Conservation (phyloP, 2,329 filamentous ascomycete genomes). For the Fusarium poae region DNA sequence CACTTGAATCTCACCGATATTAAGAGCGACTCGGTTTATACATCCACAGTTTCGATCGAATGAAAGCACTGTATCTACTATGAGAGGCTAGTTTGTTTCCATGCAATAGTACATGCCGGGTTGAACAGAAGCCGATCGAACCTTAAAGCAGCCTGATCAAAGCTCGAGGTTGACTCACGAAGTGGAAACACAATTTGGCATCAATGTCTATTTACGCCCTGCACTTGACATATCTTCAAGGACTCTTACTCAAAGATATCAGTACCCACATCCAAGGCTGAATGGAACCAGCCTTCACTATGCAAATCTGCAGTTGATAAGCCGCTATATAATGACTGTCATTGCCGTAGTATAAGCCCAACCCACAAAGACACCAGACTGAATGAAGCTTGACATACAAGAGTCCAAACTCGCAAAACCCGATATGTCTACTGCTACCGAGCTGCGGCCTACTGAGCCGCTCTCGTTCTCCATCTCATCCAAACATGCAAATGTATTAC, state of each 20-base stretch:
- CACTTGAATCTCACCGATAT: not conserved
- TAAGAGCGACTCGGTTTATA: not conserved
- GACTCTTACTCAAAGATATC: not conserved
- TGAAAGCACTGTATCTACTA: not conserved
- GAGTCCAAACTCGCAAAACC: not conserved
- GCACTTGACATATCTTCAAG: conserved; percentile 33
- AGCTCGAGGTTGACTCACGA: conserved; percentile 26
- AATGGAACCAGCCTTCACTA: not conserved
- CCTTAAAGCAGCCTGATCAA: not conserved
- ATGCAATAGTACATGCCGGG: not conserved
- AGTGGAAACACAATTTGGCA: conserved; percentile 2
- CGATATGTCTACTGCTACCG: conserved; percentile 53
- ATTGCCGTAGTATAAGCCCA: not conserved
- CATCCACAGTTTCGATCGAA: not conserved
- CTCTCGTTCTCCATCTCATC: conserved; percentile 30
- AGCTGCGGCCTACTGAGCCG: conserved; percentile 44
- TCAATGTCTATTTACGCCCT: conserved; percentile 37
- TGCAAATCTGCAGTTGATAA: not conserved
- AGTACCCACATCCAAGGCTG: conserved; percentile 42
- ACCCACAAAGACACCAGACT: not conserved
- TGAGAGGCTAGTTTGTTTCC: not conserved
- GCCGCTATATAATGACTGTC: conserved; percentile 21
- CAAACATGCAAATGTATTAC: conserved; percentile 5
- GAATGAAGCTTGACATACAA: not conserved
- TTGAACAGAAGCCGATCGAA: conserved; percentile 8